These are phyloP conservation scores for Yamadazyma dushanensis DNA, from an alignment of 1,139 yeast species.

Conservation along the genomic window DNA sequence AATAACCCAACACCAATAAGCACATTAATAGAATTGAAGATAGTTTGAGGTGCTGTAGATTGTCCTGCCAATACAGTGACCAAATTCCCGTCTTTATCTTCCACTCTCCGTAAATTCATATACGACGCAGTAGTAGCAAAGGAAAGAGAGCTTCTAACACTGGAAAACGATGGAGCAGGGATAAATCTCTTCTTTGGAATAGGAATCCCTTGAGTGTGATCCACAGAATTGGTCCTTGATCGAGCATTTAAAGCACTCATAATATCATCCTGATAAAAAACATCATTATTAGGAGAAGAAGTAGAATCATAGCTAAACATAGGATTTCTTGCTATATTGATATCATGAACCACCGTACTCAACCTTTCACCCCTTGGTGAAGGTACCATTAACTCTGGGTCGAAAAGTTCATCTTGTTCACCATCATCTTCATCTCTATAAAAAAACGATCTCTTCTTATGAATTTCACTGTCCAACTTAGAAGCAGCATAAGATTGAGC, in stretches of 20 bases:
- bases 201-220: slow-evolving; percentile 22
- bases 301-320: slow-evolving; percentile 21
- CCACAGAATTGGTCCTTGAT: slow-evolving; percentile 32
- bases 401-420: slow-evolving; percentile 51
- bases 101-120: slow-evolving; percentile 61
- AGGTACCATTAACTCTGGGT: slow-evolving; percentile 72
- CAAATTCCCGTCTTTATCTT: slow-evolving; percentile 71
- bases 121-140: slow-evolving; percentile 51
- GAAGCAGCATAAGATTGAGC: slow-evolving; percentile 49
- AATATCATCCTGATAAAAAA: slow-evolving; percentile 44
- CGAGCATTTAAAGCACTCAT: slow-evolving; percentile 27
- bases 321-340: slow-evolving; percentile 25
- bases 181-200: slow-evolving; percentile 20
- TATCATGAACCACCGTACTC: slow-evolving; percentile 51
- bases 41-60: slow-evolving; percentile 58
- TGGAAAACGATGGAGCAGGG: slow-evolving; percentile 38
- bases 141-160: slow-evolving; percentile 36
- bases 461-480: slow-evolving; percentile 45
- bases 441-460: slow-evolving; percentile 44
- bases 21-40: slow-evolving; percentile 48
- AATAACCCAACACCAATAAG: slow-evolving; percentile 51
- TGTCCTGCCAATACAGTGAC: slow-evolving; percentile 78
- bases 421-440: slow-evolving; percentile 18
- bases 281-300: slow-evolving; percentile 27
- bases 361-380: slow-evolving; percentile 62